Evolutionary conservation across 164 flowering plant genomes (phyloP).

Genomic region (Berberis thunbergii): DNA sequence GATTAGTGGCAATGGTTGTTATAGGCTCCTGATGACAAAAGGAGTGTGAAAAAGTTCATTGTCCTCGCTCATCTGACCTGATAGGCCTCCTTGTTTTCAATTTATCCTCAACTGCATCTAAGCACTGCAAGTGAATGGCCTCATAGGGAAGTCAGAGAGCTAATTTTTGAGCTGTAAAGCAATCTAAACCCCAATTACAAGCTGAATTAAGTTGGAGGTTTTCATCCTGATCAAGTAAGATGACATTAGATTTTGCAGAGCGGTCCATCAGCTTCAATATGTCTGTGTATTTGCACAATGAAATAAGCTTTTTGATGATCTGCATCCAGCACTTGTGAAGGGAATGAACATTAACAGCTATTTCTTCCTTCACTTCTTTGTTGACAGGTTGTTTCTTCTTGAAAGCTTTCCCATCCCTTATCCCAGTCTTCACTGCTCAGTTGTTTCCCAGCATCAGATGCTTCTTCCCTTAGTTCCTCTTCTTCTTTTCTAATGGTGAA

Average conservation of each 20-base stretch:
- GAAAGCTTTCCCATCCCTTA: constrained; percentile 94
- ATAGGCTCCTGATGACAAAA: constrained; percentile 56
- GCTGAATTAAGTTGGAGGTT: constrained; percentile 34
- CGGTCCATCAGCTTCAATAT: constrained; percentile 44
- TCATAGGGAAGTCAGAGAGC: constrained; percentile 53
- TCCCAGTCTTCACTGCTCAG: constrained; percentile 77
- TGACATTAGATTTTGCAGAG: constrained; percentile 23
- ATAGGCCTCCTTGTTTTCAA: constrained; percentile 43
- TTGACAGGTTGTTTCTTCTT: constrained; percentile 44
- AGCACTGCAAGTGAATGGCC: constrained; percentile 41
- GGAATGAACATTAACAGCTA: constrained; percentile 42
- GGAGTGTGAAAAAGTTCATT: constrained; percentile 45
- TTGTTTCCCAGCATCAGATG: constrained; percentile 34
- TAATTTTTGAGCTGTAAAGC: constrained; percentile 56
- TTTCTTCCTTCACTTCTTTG: constrained; percentile 26
- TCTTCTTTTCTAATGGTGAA: constrained; percentile 23
- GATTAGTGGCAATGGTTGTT: constrained; percentile 32
- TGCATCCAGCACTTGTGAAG: constrained; percentile 77
- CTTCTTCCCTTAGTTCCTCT: constrained; percentile 19
- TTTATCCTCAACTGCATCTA: constrained; percentile 54
- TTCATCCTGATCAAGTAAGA: constrained; percentile 49
- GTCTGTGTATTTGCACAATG: constrained; percentile 19
- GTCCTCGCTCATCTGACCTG: constrained; percentile 29
- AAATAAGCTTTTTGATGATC: constrained; percentile 38
- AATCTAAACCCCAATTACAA: constrained; percentile 33